Evolutionary conservation across 148 eudicot species (phyloP), one percentile per base, ranked within the genome.

Genomic region (Fagopyrum tataricum): DNA sequence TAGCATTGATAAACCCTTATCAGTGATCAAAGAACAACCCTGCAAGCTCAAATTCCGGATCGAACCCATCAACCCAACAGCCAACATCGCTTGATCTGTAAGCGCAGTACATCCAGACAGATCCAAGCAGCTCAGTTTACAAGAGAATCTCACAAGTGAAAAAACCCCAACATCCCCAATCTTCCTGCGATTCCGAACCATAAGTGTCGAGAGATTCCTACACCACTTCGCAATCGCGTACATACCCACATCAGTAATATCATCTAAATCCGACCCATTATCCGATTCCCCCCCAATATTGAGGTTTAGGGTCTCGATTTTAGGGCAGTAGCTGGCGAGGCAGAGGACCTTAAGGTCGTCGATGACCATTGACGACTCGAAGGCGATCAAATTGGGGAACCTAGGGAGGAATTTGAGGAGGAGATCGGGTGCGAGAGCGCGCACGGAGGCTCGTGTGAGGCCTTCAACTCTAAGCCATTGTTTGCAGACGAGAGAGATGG

Each of bases 381-480:
- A 74, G 37, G 51, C n/a, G 48, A 61, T 62, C n/a, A 78, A 23
- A 44, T 74, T 74, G 58, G 77, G 81, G 70, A 74, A 78, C 48
- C 77, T 55, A 23, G 62, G 64, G 13, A 78, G 52, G 62, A 70
- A 70, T 18, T 40, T 58, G 31, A n/a, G 51, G 70, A 78, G 44
- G 21, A 78, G 43, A 56, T 74, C 39, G 44, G 77, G 74, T 1
- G 64, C 70, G 17, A 78, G 56, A 9, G 71, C 46, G 37, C 70
- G 81, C 7, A 78, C 7, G 18, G 81, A 78, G 24, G 61, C 18
- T 74, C 81, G 70, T 17, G 53, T 69, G 5, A 47, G 26, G 44
- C 81, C 64, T n/a, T 78, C 81, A 1, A 78, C 77, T 42, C 77
- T 71, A 1, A 58, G 61, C 81, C 77, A 74, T 48, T 78, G 81